Percentiles rank a stretch among this genome's conserved stretches.
Evolutionary conservation across 2,329 filamentous ascomycete species (phyloP).

Genomic region (Iodosphaeria phyllophila): DNA sequence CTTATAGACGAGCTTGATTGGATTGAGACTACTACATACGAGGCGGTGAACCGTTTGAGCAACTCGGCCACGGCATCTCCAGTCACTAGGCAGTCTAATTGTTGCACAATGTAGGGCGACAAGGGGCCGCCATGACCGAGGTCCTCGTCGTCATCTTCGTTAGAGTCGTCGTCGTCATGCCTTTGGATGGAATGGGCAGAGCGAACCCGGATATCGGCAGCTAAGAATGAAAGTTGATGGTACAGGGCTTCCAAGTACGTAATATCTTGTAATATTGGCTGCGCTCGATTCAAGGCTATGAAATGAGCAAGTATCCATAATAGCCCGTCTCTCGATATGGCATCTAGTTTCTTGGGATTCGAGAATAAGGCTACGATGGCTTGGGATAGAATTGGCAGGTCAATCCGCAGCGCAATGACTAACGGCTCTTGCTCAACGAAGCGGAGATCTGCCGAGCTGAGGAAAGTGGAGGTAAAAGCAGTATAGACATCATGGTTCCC

Average conservation of each 20-base stretch:
- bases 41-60: conserved; percentile 24
- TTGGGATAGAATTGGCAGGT: conserved; percentile 20
- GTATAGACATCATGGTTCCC: conserved; percentile 7
- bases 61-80: conserved; percentile 53
- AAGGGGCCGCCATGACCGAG: conserved; percentile 15
- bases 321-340: conserved; percentile 21
- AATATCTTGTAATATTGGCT: conserved; percentile 8
- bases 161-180: conserved; percentile 12
- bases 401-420: conserved; percentile 17
- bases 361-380: conserved; percentile 20
- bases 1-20: too few relatives aligned
- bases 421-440: conserved; percentile 22
- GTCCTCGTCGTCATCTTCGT: conserved; percentile 22
- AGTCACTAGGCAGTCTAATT: conserved; percentile 55
- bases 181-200: conserved; percentile 6
- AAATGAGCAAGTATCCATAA: conserved; percentile 52
- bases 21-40: conserved; percentile 17
- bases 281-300: conserved; percentile 32
- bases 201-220: conserved; percentile 29
- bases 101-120: conserved; percentile 39
- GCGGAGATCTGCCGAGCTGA: conserved; percentile 14
- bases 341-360: conserved; percentile 6
- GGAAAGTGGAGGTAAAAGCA: conserved; percentile 12
- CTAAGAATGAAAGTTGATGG: conserved; percentile 30
- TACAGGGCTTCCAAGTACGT: conserved; percentile 31